Evolutionary conservation across 257 asterid genomes (phyloP).

Genomic region (Solanum etuberosum): DNA sequence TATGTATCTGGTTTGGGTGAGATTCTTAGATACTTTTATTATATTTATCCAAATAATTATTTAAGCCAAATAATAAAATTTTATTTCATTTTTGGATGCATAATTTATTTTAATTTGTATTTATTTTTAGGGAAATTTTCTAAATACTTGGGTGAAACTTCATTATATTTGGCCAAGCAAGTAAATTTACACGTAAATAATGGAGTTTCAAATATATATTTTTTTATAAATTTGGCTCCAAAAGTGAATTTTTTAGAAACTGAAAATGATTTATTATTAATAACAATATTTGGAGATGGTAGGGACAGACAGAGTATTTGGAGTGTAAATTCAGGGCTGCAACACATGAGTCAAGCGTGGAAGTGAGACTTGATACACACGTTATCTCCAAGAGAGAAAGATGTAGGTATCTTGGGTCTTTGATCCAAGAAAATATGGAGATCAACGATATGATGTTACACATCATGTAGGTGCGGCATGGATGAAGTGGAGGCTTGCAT

Average conservation of each 20-base stretch:
- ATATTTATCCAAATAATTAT: not conserved
- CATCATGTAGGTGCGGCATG: too few species aligned
- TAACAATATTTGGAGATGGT: not conserved
- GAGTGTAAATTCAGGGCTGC: not conserved
- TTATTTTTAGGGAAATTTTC: too few species aligned
- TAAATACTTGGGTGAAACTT: not conserved
- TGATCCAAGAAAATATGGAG: too few species aligned
- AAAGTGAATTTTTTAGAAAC: not conserved
- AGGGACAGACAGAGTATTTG: too few species aligned
- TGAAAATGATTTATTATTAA: not conserved
- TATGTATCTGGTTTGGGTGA: not conserved
- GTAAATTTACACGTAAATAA: not conserved
- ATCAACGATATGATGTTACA: too few species aligned
- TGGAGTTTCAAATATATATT: not conserved
- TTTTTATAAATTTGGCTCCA: not conserved
- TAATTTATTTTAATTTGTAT: not conserved
- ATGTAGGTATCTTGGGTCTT: too few species aligned
- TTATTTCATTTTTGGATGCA: not conserved
- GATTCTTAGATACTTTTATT: not conserved
- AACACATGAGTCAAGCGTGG: not conserved
- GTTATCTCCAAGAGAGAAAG: not conserved
- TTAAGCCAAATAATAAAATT: not conserved
- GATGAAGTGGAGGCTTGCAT: not conserved
- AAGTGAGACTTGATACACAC: not conserved
- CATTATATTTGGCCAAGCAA: not conserved